Base-by-base conservation (phyloP, 768 basidiomycete genomes). In the Porphyrellus cyaneotinctus region DNA sequence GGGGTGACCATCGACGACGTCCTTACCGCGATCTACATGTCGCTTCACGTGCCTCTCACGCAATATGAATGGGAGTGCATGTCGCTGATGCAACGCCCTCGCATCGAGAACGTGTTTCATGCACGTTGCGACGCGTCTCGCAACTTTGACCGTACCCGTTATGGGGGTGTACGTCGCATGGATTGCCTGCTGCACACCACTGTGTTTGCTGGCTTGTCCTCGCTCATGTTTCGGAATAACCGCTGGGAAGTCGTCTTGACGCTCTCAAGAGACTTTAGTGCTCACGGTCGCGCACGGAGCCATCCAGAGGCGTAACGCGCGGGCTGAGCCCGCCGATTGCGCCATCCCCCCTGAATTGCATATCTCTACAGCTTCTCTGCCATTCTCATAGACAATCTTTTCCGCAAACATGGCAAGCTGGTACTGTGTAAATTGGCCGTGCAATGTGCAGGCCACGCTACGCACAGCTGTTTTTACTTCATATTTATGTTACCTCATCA, bases 1-100 rank as follows among this genome's bases (percentile, higher is more conserved):
- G 78, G 77, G 10, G 75, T 84, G 37, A 83, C 81, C 2, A 61
- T 84, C 49, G 64, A 63, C n/a, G 78, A 84, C 42, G 71, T 84
- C 20, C 65, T 84, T 5, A 51, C 70, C 2, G 73, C 75, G n/a
- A 78, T 83, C 41, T 69, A 76, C 62, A 43, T 55, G 13, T 67
- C 69, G 31, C 59, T 81, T 22, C 66, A 67, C 15, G 62, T 43
- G 6, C 77, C 70, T 7, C 68, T 83, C 47, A 68, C 58, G 14
- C 68, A 62, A 9, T 47, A 49, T 0, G 80, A 82, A 52, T 82
- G 79, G 76, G 66, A 76, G 10, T 48, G 53, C 28, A 56, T 79
- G 47, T 70, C 72, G 13, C 54, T 59, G 4, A 76, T 72, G 49
- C 77, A 83, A 42, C 75, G 71, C 24, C 43, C 66, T 3, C 74